A percentile compares a stretch with the other conserved stretches of the same genome.
These are phyloP conservation scores for Moesziomyces sp. DNA, from an alignment of 1,284 basidiomycete species.

Conservation along the genomic window DNA sequence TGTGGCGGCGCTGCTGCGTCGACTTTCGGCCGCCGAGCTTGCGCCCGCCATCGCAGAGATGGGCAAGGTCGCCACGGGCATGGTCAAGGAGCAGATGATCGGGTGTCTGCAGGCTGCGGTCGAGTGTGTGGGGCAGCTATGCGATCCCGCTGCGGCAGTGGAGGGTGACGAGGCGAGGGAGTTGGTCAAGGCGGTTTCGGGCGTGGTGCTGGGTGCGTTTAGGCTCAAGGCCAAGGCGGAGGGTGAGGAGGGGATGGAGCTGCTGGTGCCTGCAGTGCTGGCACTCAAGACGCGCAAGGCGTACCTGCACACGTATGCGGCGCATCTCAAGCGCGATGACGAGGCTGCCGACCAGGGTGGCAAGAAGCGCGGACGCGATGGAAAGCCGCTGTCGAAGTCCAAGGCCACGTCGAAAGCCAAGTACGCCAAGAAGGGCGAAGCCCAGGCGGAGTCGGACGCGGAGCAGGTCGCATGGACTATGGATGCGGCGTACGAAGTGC, in stretches of 20 bases:
- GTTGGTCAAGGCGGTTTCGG: slow-evolving; percentile 20
- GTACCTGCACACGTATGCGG: slow-evolving; percentile 32
- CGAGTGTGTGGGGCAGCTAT: slow-evolving; percentile 18
- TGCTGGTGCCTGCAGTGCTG: slow-evolving; percentile 38
- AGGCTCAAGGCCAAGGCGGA: slow-evolving; percentile 11
- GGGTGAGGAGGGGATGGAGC: slow-evolving; percentile 16
- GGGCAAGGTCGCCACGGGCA: slow-evolving; percentile 22
- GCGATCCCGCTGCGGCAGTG: neutral
- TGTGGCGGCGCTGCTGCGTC: slow-evolving; percentile 40
- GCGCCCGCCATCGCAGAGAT: slow-evolving; percentile 12
- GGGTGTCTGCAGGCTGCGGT: slow-evolving; percentile 32
- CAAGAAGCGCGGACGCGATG: slow-evolving; percentile 24
- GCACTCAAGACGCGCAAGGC: slow-evolving; percentile 46
- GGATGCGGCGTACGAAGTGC: slow-evolving; percentile 25
- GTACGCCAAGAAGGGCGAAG: slow-evolving; percentile 13
- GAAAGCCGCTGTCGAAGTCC: slow-evolving; percentile 13
- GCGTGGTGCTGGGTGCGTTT: slow-evolving; percentile 27
- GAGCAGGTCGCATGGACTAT: slow-evolving; percentile 26
- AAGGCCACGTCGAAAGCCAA: slow-evolving; percentile 10
- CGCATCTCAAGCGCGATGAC: slow-evolving; percentile 13
- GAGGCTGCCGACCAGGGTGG: slow-evolving; percentile 8
- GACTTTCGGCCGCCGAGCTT: slow-evolving; percentile 20
- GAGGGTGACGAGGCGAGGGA: slow-evolving; percentile 16
- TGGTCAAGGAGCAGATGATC: slow-evolving; percentile 46
- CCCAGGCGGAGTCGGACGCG: slow-evolving; percentile 6